These are phyloP conservation scores for Plantago major DNA, from an alignment of 257 asterid species.

Conservation along the genomic window DNA sequence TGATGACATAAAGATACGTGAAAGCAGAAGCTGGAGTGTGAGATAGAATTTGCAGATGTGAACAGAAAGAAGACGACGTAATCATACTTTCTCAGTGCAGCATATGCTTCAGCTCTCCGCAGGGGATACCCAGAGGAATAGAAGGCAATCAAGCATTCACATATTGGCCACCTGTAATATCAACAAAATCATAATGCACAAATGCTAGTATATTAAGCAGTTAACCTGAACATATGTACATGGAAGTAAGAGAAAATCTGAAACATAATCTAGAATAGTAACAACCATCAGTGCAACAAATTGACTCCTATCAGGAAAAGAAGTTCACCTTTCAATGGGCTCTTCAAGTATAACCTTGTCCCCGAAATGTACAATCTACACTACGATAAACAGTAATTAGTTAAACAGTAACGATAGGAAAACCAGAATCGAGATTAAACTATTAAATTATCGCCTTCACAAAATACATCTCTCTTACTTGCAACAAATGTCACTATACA, in stretches of 20 bases:
- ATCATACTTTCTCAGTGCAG: slow-evolving; percentile 79
- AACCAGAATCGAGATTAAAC: not conserved
- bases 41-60: not conserved
- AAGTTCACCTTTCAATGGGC: slow-evolving; percentile 73
- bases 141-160: slow-evolving; percentile 94
- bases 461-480: too few species aligned
- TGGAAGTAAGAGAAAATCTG: too few species aligned
- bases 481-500: too few species aligned
- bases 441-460: not conserved
- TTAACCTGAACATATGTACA: too few species aligned
- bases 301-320: not conserved
- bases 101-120: slow-evolving; percentile 85
- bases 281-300: too few species aligned
- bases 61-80: not conserved
- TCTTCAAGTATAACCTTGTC: slow-evolving; percentile 87
- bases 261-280: too few species aligned
- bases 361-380: slow-evolving; percentile 82
- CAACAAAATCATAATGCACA: not conserved
- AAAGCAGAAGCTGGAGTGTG: not conserved
- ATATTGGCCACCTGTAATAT: slow-evolving; percentile 79
- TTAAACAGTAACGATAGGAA: not conserved
- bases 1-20: not conserved
- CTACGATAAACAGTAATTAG: slow-evolving; percentile 3
- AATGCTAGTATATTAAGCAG: not conserved
- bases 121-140: slow-evolving; percentile 79